These are phyloP conservation scores for Nephelium lappaceum DNA, from an alignment of 345 rosid species.

Conservation along the genomic window DNA sequence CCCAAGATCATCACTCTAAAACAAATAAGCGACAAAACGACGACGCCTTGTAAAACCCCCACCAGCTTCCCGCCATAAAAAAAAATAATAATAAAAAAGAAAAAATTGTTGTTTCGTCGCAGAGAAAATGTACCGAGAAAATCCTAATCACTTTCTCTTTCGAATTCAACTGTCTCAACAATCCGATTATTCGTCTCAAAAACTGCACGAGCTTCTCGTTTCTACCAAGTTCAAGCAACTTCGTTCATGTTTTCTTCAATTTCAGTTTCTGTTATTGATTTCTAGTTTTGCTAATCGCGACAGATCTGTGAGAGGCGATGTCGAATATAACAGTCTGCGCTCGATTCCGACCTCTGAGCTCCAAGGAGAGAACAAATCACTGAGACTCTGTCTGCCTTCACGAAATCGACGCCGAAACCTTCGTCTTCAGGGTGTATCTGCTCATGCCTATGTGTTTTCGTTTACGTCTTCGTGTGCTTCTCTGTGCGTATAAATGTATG, in stretches of 20 bases:
- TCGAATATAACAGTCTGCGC: slow-evolving; percentile 73
- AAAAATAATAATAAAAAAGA: too few relatives aligned
- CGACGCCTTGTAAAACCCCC: too few relatives aligned
- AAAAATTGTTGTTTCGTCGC: too few relatives aligned
- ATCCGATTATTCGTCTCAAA: too few relatives aligned
- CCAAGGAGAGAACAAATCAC: slow-evolving; percentile 57
- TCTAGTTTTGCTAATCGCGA: neutral
- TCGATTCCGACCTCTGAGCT: slow-evolving; percentile 78
- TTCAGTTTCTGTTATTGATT: neutral
- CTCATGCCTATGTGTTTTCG: neutral
- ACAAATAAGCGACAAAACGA: too few relatives aligned
- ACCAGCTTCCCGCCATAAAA: too few relatives aligned
- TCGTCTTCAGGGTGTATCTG: slow-evolving; percentile 57
- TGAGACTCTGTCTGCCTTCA: slow-evolving; percentile 55
- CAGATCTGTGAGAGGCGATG: slow-evolving; percentile 33
- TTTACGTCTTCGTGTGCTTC: neutral
- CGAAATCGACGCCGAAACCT: slow-evolving; percentile 52
- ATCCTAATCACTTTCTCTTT: too few relatives aligned
- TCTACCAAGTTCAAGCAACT: too few relatives aligned
- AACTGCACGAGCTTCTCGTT: too few relatives aligned
- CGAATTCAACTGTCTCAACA: too few relatives aligned
- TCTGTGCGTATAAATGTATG: neutral
- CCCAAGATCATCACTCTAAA: too few relatives aligned
- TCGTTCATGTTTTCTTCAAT: neutral
- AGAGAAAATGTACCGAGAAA: too few relatives aligned